Percentiles rank a stretch among this genome's conserved stretches.
phyloP scores from a whole-genome alignment of 805 yeast genomes.

The Metschnikowia lochheadii region DNA sequence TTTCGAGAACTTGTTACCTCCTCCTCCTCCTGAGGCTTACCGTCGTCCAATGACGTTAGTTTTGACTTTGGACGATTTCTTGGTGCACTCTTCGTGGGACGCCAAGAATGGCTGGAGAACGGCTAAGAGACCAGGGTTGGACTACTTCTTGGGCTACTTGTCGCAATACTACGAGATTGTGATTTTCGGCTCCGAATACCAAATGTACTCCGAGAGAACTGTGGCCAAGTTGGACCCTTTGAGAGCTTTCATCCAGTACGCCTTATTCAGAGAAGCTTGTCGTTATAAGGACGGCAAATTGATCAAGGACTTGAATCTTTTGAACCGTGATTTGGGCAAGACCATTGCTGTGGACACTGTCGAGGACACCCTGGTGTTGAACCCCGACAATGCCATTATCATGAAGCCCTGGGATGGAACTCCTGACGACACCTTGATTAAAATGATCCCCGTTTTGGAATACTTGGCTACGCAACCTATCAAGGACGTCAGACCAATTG shows the following conservation, averaged over 20 bases:
- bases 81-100: constrained; percentile 90
- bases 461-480: constrained; percentile 84
- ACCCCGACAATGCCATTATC: constrained; percentile 92
- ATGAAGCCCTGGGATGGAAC: constrained; percentile 83
- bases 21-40: constrained; percentile 86
- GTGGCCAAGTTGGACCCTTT: constrained; percentile 90
- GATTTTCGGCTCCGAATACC: constrained; percentile 77
- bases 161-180: constrained; percentile 96
- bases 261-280: constrained; percentile 87
- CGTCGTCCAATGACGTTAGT: constrained; percentile 91
- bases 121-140: constrained; percentile 97
- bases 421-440: constrained; percentile 74
- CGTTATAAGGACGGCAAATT: constrained; percentile 83
- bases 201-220: constrained; percentile 79
- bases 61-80: constrained; percentile 80
- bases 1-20: constrained; percentile 88
- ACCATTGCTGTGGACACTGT: constrained; percentile 77
- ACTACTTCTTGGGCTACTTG: constrained; percentile 90
- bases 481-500: constrained; percentile 85
- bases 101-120: constrained; percentile 95
- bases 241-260: constrained; percentile 82
- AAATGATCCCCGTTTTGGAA: constrained; percentile 88
- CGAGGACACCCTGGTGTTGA: constrained; percentile 66
- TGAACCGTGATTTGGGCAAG: constrained; percentile 88
- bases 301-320: constrained; percentile 81